Base-by-base conservation (phyloP, 768 basidiomycete species). In the Cyclocybe aegerita region DNA sequence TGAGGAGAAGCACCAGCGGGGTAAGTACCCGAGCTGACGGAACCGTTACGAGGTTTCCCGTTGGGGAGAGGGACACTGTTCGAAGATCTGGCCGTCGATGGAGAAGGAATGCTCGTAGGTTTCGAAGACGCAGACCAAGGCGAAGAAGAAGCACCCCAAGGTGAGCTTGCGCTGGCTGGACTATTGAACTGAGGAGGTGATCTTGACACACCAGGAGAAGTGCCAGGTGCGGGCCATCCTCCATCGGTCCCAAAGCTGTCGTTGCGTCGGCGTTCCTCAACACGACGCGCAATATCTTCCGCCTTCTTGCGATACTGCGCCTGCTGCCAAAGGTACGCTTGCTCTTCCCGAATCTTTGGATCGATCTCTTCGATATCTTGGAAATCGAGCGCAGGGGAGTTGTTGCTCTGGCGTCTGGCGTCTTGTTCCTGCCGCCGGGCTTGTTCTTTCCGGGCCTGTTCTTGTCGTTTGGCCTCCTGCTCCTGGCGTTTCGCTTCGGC, bases 231-330 rank as follows among this genome's bases (percentile, higher is more conserved):
- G 6, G 55, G 43, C 68, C 71, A 72, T 39, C 59, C 53, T 47
- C 53, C 59, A n/a, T 70, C 74, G n/a, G 61, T 44, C 4, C 70
- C 70, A n/a, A 62, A 50, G 49, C 70, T 77, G 45, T 72, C 71
- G 40, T 77, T 75, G 8, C 73, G 68, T 57, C 74, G 76, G 30
- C 77, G 73, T 52, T 80, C 76, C 48, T 74, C 72, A n/a, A 62
- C 55, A 9, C 67, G 70, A 32, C 69, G 70, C 43, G 58, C 68
- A 43, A 74, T 70, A 16, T 76, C 74, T 37, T 74, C 74, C 39
- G 72, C 76, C n/a, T 75, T 69, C 53, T 65, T 65, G 36, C 67
- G 69, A 57, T 67, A 75, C 32, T 78, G 71, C 49, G 71, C 65
- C 54, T 75, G 73, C 50, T 73, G 70, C 30, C 60, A 52, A 7